phyloP scores from a whole-genome alignment of 176 grass and related monocot genomes.

The Musa acuminata region DNA sequence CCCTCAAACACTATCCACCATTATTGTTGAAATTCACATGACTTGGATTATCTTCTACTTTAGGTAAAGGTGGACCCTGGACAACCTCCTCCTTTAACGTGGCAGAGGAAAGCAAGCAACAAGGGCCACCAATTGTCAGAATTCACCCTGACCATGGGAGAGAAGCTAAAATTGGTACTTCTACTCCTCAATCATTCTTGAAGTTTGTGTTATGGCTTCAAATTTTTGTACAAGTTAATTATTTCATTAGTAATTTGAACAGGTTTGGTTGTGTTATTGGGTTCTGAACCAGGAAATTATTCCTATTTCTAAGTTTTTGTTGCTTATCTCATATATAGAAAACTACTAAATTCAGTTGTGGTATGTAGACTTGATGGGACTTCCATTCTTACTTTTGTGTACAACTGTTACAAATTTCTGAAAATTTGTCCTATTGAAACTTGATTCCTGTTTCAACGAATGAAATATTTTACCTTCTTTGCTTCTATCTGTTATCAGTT shows the following conservation, averaged over 20 bases:
- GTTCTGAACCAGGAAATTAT: not conserved
- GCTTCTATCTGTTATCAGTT: too few species aligned
- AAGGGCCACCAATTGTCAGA: conserved; percentile 1
- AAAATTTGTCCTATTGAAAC: too few species aligned
- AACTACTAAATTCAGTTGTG: too few species aligned
- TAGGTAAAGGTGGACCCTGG: conserved; percentile 4
- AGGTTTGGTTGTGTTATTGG: not conserved
- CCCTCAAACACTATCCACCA: not conserved
- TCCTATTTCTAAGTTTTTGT: not conserved
- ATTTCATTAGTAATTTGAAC: not conserved
- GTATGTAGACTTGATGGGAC: too few species aligned
- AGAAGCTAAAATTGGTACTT: conserved; percentile 12
- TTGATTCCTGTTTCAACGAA: too few species aligned
- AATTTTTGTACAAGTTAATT: not conserved
- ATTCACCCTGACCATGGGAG: conserved; percentile 19
- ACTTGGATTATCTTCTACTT: not conserved
- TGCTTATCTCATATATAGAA: too few species aligned
- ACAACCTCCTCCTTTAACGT: conserved; percentile 6
- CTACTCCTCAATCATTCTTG: not conserved
- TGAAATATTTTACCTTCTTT: too few species aligned
- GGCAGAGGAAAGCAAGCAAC: conserved; percentile 11
- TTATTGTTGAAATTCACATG: not conserved
- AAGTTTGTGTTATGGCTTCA: too few species aligned
- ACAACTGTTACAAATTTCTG: too few species aligned
- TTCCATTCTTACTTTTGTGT: not conserved